Evolutionary conservation across 176 grass and related monocot genomes (phyloP), one percentile per base, ranked within the genome.

Genomic region (Phragmites australis): DNA sequence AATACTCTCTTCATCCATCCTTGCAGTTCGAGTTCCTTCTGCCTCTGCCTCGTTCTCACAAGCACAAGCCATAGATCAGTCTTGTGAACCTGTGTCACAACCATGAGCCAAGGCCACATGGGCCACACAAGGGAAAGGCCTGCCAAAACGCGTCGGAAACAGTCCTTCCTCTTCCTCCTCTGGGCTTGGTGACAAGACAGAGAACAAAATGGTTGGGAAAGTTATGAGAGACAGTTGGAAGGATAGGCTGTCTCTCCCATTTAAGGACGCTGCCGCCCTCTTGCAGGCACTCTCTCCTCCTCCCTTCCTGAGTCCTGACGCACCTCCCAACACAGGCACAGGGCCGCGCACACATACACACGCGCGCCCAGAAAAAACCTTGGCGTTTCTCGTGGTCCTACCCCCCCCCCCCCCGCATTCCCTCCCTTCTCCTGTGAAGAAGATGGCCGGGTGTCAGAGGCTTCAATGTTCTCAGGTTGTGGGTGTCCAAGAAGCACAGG

Each of bases 121-220:
- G 87, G 81, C 87, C 60, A 68, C 66, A 16, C 63, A 85, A 45
- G 49, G 70, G 23, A 71, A 54, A 76, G 31, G 56, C 70, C 73
- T 82, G 75, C 32, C 37, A 56, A 65, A 57, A 62, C 64, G 81
- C 68, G 70, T 29, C 68, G 64, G 70, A 71, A 79, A 76, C 56
- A 72, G 55, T 54, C 30, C 47, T 53, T 53, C 60, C 66, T 19
- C 43, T 18, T 50, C 26, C 69, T 83, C 67, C 80, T 78, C 75
- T 80, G 69, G 72, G 84, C 80, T 80, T 84, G 70, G 76, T 87
- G 88, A 89, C 88, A 86, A 77, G 90, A 86, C 69, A 58, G 48
- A 76, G 86, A 86, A 83, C 74, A 83, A 86, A 89, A 88, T 79
- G 74, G 82, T 76, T 79, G 86, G 90, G 61, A 83, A 92, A 88